These are phyloP conservation scores for Gastrodia elata DNA, from an alignment of 106 monocot species.

Conservation along the genomic window DNA sequence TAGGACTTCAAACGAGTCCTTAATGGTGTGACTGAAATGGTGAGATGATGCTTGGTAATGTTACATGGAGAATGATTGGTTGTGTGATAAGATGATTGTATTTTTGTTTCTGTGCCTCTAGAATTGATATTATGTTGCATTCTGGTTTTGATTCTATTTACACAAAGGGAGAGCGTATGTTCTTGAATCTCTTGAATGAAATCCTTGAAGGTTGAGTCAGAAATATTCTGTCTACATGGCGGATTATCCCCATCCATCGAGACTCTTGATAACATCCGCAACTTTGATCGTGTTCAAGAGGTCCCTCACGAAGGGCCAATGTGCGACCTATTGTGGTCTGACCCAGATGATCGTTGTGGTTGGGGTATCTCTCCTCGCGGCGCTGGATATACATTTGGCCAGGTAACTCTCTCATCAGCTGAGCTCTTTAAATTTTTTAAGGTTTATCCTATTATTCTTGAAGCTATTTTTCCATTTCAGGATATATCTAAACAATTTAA, in stretches of 20 bases:
- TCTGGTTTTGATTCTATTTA: background rate
- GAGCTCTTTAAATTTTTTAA: background rate
- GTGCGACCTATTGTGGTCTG: constrained; percentile 88
- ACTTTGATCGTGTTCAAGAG: constrained; percentile 88
- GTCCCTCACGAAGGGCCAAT: constrained; percentile 90
- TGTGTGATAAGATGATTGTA: too few species aligned
- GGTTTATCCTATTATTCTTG: background rate
- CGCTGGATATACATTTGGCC: constrained; percentile 89
- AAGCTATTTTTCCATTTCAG: constrained; percentile 26
- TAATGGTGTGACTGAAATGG: too few species aligned
- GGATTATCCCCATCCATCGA: constrained; percentile 83
- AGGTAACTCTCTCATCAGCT: constrained; percentile 19
- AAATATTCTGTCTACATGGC: constrained; percentile 88
- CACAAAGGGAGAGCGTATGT: background rate
- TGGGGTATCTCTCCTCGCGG: constrained; percentile 92
- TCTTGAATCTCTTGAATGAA: background rate
- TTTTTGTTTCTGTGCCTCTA: too few species aligned
- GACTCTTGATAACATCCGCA: constrained; percentile 75
- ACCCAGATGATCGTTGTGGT: constrained; percentile 86
- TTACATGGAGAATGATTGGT: too few species aligned
- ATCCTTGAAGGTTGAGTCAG: constrained; percentile 61
- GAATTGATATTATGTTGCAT: background rate
- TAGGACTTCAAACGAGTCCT: too few species aligned
- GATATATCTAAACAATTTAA: constrained; percentile 99
- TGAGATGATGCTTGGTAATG: too few species aligned